Base-by-base conservation (phyloP, 2,329 filamentous ascomycete species). In the Fusarium sp. region DNA sequence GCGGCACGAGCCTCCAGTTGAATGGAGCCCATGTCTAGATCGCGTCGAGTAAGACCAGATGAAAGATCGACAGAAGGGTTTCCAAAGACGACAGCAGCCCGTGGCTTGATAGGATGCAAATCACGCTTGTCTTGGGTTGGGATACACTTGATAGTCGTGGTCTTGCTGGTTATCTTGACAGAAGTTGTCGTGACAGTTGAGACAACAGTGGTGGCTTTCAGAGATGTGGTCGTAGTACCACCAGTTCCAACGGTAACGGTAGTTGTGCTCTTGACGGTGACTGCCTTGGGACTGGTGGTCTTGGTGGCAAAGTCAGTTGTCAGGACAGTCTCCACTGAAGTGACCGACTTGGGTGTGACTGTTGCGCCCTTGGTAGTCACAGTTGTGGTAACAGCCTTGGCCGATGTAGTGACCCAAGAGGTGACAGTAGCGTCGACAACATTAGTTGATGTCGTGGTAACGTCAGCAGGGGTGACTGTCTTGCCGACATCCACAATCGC, bases 401-500 rank as follows among this genome's bases (percentile, higher is more conserved):
- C 52, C 10, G 43, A 53, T 7, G 54, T 64, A 36, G 63, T 69
- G 7, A 58, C 42, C 63, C 63, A 71, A 17, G 68, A 71, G 22
- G 58, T 68, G 33, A 67, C 48, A n/a, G 68, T 70, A 1, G 51
- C 54, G 3, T 59, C 74, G 45, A 46, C 42, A 2, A 71, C 57
- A 26, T 68, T 31, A 6, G 66, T 72, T 17, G 66, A 59, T 3
- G 67, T 74, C 55, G 67, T 54, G 13, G 72, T 74, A 36, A 75
- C 69, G 1, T 72, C 63, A 24, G 59, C 65, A 1, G 77, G 78
- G 2, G 78, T 79, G 45, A 79, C 54, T 3, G 78, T 81, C 2
- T 68, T 72, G 7, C 77, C 78, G 26, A 77, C 74, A 46, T 78
- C 74, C 22, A 78, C 66, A 5, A 74, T 71, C 9, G 72, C 72